phyloP scores from a whole-genome alignment of 1,139 yeast genomes.

The Pichia sp. region DNA sequence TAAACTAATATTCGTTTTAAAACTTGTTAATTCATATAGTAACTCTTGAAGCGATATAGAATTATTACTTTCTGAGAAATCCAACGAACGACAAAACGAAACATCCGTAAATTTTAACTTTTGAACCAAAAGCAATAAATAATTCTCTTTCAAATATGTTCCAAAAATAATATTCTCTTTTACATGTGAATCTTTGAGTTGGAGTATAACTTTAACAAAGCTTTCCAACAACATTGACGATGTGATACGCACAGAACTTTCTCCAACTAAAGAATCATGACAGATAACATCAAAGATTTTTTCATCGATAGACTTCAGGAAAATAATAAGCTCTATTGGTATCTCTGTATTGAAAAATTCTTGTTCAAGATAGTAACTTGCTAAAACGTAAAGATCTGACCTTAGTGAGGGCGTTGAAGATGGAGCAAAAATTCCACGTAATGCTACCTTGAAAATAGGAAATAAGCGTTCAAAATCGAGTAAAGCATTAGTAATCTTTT shows the following conservation, averaged over 20 bases:
- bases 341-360: constrained; percentile 37
- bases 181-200: constrained; percentile 23
- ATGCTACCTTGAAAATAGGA: constrained; percentile 66
- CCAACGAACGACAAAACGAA: constrained; percentile 38
- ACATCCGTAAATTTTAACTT: constrained; percentile 67
- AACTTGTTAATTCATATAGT: constrained; percentile 68
- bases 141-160: constrained; percentile 56
- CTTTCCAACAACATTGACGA: constrained; percentile 70
- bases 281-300: constrained; percentile 60
- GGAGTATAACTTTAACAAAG: constrained; percentile 51
- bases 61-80: constrained; percentile 10
- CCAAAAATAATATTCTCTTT: constrained; percentile 56
- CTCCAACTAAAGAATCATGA: constrained; percentile 75
- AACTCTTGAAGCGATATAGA: constrained; percentile 44
- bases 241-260: constrained; percentile 71
- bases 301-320: constrained; percentile 54
- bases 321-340: constrained; percentile 42
- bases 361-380: constrained; percentile 59
- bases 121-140: constrained; percentile 58
- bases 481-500: constrained; percentile 22
- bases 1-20: constrained; percentile 64
- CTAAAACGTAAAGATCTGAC: constrained; percentile 70
- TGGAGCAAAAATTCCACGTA: constrained; percentile 67
- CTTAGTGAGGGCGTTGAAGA: constrained; percentile 62
- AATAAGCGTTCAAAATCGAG: constrained; percentile 44